These are phyloP conservation scores for Chrysanthemum lavandulifolium DNA, from an alignment of 129 eudicot genomes.

Conservation along the genomic window DNA sequence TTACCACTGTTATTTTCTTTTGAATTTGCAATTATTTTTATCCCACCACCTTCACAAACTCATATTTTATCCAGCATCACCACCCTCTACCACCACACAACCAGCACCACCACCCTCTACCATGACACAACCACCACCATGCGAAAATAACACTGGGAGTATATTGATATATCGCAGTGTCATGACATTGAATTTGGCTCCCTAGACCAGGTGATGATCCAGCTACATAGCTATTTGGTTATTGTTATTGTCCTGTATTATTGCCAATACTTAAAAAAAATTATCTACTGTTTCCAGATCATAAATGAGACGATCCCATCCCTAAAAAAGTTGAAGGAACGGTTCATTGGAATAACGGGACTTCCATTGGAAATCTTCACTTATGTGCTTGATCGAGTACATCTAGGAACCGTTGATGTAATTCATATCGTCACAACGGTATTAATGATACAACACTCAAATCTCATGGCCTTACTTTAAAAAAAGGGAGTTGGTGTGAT, in stretches of 20 bases:
- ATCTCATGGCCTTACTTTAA: conserved; percentile 77
- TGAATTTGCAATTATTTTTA: too few species aligned
- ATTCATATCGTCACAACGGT: conserved; percentile 81
- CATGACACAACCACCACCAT: too few species aligned
- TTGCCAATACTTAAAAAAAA: neutral
- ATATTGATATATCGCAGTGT: conserved; percentile 86
- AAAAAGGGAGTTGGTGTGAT: conserved; percentile 92
- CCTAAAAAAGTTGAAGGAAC: conserved; percentile 70
- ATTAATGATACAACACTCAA: conserved; percentile 79
- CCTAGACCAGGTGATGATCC: conserved; percentile 76
- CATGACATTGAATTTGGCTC: conserved; percentile 95
- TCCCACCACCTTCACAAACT: too few species aligned
- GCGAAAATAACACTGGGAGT: conserved; percentile 30
- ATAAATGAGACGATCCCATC: conserved; percentile 94
- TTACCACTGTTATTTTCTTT: too few species aligned
- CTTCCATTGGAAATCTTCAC: conserved; percentile 79
- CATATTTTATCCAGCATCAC: too few species aligned
- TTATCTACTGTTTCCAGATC: conserved; percentile 41
- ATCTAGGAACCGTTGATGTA: conserved; percentile 77
- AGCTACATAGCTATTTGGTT: neutral
- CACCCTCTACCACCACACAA: too few species aligned
- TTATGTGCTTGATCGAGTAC: conserved; percentile 90
- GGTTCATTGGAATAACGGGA: conserved; percentile 95
- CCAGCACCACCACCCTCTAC: too few species aligned
- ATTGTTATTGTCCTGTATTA: neutral